Base-by-base conservation (phyloP, 805 yeast genomes). In the Cyberlindnera mrakii region DNA sequence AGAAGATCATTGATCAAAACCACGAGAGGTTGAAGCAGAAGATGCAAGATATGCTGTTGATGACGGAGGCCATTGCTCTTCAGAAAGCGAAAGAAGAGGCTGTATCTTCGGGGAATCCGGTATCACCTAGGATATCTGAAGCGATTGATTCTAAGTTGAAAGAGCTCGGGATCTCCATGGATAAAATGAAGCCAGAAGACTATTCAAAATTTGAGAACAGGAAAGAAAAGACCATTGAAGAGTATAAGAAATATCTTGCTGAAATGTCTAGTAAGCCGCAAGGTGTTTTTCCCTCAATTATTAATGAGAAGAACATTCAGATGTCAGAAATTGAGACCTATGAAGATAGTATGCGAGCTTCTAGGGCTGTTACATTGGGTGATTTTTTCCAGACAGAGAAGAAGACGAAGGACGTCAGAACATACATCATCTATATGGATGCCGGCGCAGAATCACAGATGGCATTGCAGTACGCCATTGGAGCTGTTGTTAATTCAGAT, bases 401-500 rank as follows among this genome's bases (percentile, higher is more conserved):
- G 33, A 52, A 48, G 40, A 49, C 43, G 25, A 41, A 45, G 58
- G 44, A 48, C 4, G 52, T 71, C n/a, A 78, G 78, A 52, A 75
- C 85, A 57, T 87, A 80, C 60, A 64, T 89, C 38, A 73, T 88
- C 17, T 87, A 93, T 55, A 76, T 84, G 67, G 96, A 90, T 59
- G 74, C 84, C 49, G 80, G 91, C 4, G 84, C 87, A 0, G 96
- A 88, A 58, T 82, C 95, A 2, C 71, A 73, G 32, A 85, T 84
- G 61, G 93, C 96, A 0, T 68, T 90, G 18, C 93, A 87, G 55
- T 89, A 96, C 85, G 77, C 89, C 35, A 71, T 90, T 52, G 97
- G 97, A 3, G 77, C 95, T 0, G 82, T 88, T 0, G 70, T 89
- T 37, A 83, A 81, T 18, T 89, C 86, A 55, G 93, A 93, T 0